Conservation (phyloP, 441 rosid species). For the Omphalea diandra region DNA sequence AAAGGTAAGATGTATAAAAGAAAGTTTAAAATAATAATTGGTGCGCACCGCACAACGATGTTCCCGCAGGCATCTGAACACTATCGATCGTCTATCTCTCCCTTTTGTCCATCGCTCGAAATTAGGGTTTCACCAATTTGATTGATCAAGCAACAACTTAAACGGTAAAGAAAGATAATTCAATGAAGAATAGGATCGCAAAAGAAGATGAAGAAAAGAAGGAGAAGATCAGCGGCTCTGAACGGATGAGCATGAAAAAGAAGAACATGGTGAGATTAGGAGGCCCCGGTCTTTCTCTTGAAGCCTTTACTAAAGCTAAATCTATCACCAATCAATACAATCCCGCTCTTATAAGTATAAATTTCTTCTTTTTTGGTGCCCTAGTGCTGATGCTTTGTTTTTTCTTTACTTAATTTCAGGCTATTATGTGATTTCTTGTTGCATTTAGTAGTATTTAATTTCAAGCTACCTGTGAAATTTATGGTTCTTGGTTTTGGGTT, state of each 20-base stretch:
- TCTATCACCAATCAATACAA: conserved; percentile 52
- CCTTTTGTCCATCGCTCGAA: not conserved
- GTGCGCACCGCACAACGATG: no score
- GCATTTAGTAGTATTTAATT: not conserved
- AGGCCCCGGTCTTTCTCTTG: conserved; percentile 83
- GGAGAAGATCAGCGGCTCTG: conserved; percentile 28
- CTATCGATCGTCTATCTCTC: not conserved
- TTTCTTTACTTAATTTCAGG: no score
- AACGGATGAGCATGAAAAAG: conserved; percentile 34
- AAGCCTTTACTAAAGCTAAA: conserved; percentile 73
- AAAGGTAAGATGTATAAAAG: no score
- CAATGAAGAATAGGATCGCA: conserved; percentile 48
- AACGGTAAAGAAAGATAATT: no score
- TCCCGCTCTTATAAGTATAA: conserved; percentile 66
- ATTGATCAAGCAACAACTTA: not conserved
- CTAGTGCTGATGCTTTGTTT: not conserved
- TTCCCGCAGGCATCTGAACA: not conserved
- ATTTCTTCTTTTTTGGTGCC: not conserved
- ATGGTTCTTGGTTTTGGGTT: not conserved
- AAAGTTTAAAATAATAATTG: no score
- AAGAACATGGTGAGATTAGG: conserved; percentile 75
- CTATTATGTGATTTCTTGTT: not conserved
- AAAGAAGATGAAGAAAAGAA: conserved; percentile 17
- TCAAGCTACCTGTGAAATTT: not conserved
- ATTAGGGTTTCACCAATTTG: conserved; percentile 21